phyloP scores from a whole-genome alignment of 371 early-diverging fungal genomes.

The Zychaea mexicana region DNA sequence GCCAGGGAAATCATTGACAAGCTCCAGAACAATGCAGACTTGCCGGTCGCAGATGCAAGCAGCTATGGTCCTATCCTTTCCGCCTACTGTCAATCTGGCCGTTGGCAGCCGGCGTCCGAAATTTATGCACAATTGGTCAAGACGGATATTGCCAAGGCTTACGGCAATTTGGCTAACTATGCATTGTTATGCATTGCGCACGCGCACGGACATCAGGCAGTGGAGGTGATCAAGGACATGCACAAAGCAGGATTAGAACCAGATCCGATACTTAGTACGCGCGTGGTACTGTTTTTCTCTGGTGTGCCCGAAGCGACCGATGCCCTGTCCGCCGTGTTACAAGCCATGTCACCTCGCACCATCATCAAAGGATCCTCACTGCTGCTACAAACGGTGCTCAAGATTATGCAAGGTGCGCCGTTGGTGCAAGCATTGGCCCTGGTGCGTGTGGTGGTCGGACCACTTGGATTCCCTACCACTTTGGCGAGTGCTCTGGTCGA shows the following conservation, averaged over 20 bases:
- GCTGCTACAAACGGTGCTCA: constrained; percentile 3
- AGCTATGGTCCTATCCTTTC: constrained; percentile 54
- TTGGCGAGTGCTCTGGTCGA: constrained; percentile 5
- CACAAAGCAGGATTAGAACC: constrained; percentile 37
- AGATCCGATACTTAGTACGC: constrained; percentile 37
- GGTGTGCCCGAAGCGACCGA: constrained; percentile 23
- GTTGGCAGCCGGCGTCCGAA: constrained; percentile 28
- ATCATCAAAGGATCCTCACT: constrained; percentile 19
- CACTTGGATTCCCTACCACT: not conserved
- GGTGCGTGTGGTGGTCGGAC: not conserved
- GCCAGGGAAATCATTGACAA: constrained; percentile 35
- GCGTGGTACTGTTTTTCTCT: constrained; percentile 30
- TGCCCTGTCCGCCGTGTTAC: constrained; percentile 27
- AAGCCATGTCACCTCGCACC: constrained; percentile 25
- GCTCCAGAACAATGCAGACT: constrained; percentile 14
- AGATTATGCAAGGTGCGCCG: not conserved
- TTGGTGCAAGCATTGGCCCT: not conserved
- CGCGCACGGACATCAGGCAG: constrained; percentile 18
- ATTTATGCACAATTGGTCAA: constrained; percentile 32
- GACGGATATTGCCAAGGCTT: constrained; percentile 45
- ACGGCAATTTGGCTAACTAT: constrained; percentile 52
- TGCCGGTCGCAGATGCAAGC: constrained; percentile 45
- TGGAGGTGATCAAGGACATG: constrained; percentile 42
- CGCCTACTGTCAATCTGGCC: constrained; percentile 33
- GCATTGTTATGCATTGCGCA: constrained; percentile 40